A percentile compares a stretch with the other conserved stretches of the same genome.
phyloP scores from a whole-genome alignment of 2,329 filamentous ascomycete genomes.

The Ophiostoma pallidulum region DNA sequence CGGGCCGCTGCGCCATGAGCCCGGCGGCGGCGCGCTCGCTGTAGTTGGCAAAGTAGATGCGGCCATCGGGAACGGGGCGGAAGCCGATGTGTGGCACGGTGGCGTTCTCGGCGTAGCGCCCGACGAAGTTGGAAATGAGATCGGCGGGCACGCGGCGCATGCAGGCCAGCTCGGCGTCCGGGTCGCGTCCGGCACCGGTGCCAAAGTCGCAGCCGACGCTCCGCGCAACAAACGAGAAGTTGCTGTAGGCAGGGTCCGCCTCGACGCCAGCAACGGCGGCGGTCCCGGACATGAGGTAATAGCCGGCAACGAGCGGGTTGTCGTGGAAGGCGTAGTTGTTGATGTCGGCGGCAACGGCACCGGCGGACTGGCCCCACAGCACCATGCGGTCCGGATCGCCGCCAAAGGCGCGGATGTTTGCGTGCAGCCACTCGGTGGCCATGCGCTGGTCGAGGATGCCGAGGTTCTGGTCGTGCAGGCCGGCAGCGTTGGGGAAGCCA shows the following conservation, averaged over 20 bases:
- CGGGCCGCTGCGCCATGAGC: slow-evolving; percentile 20
- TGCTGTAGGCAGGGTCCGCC: slow-evolving; percentile 20
- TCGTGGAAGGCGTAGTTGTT: slow-evolving; percentile 36
- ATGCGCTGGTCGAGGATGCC: slow-evolving; percentile 41
- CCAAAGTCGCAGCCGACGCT: slow-evolving; percentile 25
- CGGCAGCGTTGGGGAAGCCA: slow-evolving; percentile 24
- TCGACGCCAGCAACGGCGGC: slow-evolving; percentile 24
- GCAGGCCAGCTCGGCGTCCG: slow-evolving; percentile 25
- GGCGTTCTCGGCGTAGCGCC: slow-evolving; percentile 21
- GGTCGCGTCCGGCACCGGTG: slow-evolving; percentile 12
- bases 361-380: slow-evolving; percentile 39
- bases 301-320: slow-evolving; percentile 34
- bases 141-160: slow-evolving; percentile 27
- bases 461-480: slow-evolving; percentile 30
- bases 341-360: slow-evolving; percentile 31
- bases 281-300: slow-evolving; percentile 33
- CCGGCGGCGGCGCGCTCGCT: slow-evolving; percentile 19
- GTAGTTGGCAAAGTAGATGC: slow-evolving; percentile 25
- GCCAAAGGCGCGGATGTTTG: slow-evolving; percentile 39
- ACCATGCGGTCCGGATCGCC: slow-evolving; percentile 34
- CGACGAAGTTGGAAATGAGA: slow-evolving; percentile 25
- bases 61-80: slow-evolving; percentile 22
- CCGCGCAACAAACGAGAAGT: slow-evolving; percentile 28
- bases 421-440: slow-evolving; percentile 39
- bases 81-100: slow-evolving; percentile 21